phyloP scores from a whole-genome alignment of 1,284 basidiomycete genomes.

The Lignosus rhinocerotis region DNA sequence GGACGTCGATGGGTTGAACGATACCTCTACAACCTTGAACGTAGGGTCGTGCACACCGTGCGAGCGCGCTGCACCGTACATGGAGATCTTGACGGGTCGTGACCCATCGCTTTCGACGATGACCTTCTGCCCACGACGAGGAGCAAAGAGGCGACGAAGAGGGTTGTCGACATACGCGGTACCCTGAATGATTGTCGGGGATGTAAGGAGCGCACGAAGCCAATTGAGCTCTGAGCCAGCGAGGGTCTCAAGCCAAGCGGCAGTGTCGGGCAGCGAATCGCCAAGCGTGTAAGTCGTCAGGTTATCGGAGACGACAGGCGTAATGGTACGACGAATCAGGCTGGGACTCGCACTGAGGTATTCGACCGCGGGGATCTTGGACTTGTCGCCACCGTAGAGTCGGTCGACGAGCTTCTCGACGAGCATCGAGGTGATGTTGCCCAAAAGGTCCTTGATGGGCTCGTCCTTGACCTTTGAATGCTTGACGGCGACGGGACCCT shows the following conservation, averaged over 20 bases:
- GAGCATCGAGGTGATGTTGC: conserved; percentile 81
- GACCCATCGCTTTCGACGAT: conserved; percentile 54
- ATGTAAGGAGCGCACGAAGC: conserved; percentile 85
- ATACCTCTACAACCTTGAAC: conserved; percentile 87
- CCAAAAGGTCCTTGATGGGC: conserved; percentile 90
- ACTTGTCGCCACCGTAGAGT: conserved; percentile 79
- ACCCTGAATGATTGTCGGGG: conserved; percentile 85
- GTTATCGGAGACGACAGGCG: conserved; percentile 45
- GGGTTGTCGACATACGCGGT: conserved; percentile 87
- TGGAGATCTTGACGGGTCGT: conserved; percentile 54
- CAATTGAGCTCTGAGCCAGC: conserved; percentile 83
- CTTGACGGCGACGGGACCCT: conserved; percentile 94
- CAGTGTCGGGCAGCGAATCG: conserved; percentile 53
- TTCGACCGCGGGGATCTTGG: conserved; percentile 80
- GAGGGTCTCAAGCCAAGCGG: conserved; percentile 84
- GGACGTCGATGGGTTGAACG: conserved; percentile 54
- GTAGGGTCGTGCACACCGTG: conserved; percentile 69
- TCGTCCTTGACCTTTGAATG: conserved; percentile 89
- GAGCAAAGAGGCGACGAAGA: conserved; percentile 83
- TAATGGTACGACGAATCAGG: conserved; percentile 43
- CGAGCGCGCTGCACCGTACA: conserved; percentile 83
- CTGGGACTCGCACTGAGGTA: conserved; percentile 73
- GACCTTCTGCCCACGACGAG: conserved; percentile 79
- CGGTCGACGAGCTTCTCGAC: conserved; percentile 81
- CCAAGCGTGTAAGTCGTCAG: conserved; percentile 62